phyloP scores from a whole-genome alignment of 1,139 yeast genomes.

The Scheffersomyces cryptocercus region DNA sequence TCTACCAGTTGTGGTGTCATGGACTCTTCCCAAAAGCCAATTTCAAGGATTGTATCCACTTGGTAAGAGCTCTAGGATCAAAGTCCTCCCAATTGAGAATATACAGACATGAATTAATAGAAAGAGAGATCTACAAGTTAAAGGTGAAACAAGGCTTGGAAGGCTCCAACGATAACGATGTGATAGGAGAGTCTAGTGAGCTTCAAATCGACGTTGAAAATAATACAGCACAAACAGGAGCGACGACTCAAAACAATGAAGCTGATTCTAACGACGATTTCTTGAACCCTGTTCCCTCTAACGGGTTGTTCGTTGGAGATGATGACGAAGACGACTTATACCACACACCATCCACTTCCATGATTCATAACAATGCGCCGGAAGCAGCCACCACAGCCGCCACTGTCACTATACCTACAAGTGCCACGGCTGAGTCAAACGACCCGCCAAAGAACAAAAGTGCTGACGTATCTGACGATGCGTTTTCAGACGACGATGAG shows the following conservation, averaged over 20 bases:
- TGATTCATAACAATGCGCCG: not conserved
- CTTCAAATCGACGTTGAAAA: conserved; percentile 3
- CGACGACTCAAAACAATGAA: not conserved
- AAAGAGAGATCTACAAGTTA: conserved; percentile 34
- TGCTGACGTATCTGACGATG: conserved; percentile 13
- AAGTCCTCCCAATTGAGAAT: conserved; percentile 34
- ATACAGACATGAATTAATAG: conserved; percentile 39
- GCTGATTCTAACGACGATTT: conserved; percentile 12
- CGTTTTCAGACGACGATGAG: conserved; percentile 23
- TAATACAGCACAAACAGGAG: not conserved
- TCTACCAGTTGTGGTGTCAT: conserved; percentile 87
- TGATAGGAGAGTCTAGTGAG: not conserved
- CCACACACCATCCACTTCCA: conserved; percentile 1
- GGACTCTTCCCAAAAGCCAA: conserved; percentile 76
- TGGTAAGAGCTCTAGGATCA: conserved; percentile 34
- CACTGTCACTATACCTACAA: not conserved
- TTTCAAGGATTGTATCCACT: conserved; percentile 58
- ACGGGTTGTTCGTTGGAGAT: conserved; percentile 31
- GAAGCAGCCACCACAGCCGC: not conserved
- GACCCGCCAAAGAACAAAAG: conserved; percentile 1
- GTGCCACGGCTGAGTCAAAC: not conserved
- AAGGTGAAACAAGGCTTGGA: conserved; percentile 35
- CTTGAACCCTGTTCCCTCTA: conserved; percentile 11
- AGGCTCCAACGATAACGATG: conserved; percentile 4
- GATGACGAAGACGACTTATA: conserved; percentile 17